phyloP scores from a whole-genome alignment of 257 asterid species.

The Forsythia suspensa region DNA sequence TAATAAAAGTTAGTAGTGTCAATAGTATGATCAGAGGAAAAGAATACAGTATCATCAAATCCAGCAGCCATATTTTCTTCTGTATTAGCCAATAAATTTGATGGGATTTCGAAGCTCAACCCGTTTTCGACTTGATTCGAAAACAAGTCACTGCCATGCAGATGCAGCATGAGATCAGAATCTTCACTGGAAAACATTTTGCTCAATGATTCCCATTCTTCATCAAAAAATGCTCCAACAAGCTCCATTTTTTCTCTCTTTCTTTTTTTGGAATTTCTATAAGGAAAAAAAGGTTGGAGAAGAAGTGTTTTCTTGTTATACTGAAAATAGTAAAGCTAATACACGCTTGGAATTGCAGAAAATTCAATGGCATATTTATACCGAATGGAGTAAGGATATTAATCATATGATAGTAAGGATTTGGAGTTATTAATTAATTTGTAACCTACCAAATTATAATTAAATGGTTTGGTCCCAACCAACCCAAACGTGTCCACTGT shows the following conservation, averaged over 20 bases:
- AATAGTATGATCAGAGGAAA: slow-evolving; percentile 22
- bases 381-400: slow-evolving; percentile 22
- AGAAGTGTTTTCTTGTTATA: not conserved
- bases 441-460: slow-evolving; percentile 29
- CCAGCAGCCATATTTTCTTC: slow-evolving; percentile 7
- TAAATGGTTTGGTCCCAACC: slow-evolving; percentile 39
- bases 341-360: slow-evolving; percentile 34
- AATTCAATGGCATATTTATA: slow-evolving; percentile 44
- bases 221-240: slow-evolving; percentile 57
- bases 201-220: slow-evolving; percentile 72
- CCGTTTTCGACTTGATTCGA: slow-evolving; percentile 1
- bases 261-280: not conserved
- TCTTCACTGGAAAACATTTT: slow-evolving; percentile 59
- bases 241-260: slow-evolving; percentile 45
- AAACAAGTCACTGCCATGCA: slow-evolving; percentile 24
- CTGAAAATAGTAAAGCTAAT: slow-evolving; percentile 1
- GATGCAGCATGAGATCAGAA: slow-evolving; percentile 39
- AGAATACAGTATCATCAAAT: slow-evolving; percentile 3
- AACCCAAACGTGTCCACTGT: slow-evolving; percentile 46
- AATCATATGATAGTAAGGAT: slow-evolving; percentile 24
- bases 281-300: not conserved
- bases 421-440: slow-evolving; percentile 18
- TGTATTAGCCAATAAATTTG: slow-evolving; percentile 15
- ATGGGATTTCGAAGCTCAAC: not conserved
- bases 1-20: slow-evolving; percentile 25